Evolutionary conservation across 1,284 basidiomycete genomes (phyloP), one percentile per base, ranked within the genome.

Genomic region (Papiliotrema nemorosa): DNA sequence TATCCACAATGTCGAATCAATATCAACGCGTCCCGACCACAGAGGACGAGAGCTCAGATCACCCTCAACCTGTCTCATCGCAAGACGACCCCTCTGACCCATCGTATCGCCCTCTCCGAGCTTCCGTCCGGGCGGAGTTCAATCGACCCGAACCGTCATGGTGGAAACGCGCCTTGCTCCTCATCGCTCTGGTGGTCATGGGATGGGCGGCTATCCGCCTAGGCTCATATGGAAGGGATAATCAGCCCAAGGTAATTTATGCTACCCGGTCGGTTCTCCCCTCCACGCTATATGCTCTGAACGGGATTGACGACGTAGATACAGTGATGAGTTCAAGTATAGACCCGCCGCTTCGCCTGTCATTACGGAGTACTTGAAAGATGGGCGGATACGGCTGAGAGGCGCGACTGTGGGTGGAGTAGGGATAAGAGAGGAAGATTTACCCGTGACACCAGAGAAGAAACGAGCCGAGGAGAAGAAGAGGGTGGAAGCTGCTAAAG

Each of bases 321-420:
- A 76, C 55, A 74, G 71, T 21, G 72, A 76, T 44, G 73, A 76
- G 62, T 66, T 64, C 64, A 72, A 69, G 52, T 77, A 67, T 56
- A 66, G 75, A n/a, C 75, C 75, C 2, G 75, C 75, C 16, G 71
- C 73, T 5, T 72, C 71, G 10, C 75, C 75, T 24, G 69, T 77
- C 13, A 76, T 77, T 49, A 77, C 74, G 34, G 74, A 77, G 53
- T 57, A 66, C 45, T 63, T 75, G 22, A 59, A 67, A 47, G 73
- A 74, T 57, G 74, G 74, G 18, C 64, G 71, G 4, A 69, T 76
- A 27, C 60, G 73, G 9, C 47, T 77, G 2, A 60, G 75, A 25
- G 75, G 75, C 13, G 75, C 74, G n/a, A 60, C 59, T 4, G 59
- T 69, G 0, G 75, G 70, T 24, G 71, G 71, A 4, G 63, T 72